Conservation (phyloP, 2,329 filamentous ascomycete species). For the Stemphylium beticola region DNA sequence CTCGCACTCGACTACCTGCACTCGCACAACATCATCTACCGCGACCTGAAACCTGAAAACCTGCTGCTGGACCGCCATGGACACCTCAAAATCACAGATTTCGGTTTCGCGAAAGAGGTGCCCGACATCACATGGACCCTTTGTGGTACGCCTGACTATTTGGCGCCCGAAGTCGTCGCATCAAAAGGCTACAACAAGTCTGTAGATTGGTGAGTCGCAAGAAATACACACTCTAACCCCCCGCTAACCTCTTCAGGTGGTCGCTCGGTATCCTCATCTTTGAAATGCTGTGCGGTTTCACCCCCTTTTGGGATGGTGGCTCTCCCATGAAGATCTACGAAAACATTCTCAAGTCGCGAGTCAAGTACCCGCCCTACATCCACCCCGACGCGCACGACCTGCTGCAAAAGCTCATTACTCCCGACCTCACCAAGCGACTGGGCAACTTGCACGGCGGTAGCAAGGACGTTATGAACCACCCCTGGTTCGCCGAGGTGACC, state of each 20-base stretch:
- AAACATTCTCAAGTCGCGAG: conserved; percentile 93
- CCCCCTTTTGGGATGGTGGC: conserved; percentile 97
- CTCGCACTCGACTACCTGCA: conserved; percentile 95
- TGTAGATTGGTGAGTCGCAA: conserved; percentile 83
- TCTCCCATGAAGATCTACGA: conserved; percentile 99
- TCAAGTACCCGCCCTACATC: conserved; percentile 97
- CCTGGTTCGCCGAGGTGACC: conserved; percentile 97
- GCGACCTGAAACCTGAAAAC: conserved; percentile 96
- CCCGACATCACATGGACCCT: conserved; percentile 99
- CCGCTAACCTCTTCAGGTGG: conserved; percentile 70
- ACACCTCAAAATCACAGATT: conserved; percentile 96
- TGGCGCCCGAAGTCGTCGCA: conserved; percentile 97
- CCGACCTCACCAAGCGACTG: conserved; percentile 90
- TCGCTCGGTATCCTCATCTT: conserved; percentile 97
- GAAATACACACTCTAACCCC: neutral
- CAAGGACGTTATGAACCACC: conserved; percentile 91
- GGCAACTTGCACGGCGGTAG: conserved; percentile 92
- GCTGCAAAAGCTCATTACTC: conserved; percentile 89
- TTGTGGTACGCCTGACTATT: conserved; percentile 95
- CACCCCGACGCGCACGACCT: conserved; percentile 93
- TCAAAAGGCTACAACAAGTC: conserved; percentile 99
- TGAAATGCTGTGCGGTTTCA: conserved; percentile 99
- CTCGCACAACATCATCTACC: conserved; percentile 94
- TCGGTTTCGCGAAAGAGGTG: conserved; percentile 97
- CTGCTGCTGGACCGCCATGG: conserved; percentile 89